Percentiles rank a stretch among this genome's conserved stretches.
These are phyloP conservation scores for Podaxis rugospora DNA, from an alignment of 768 basidiomycete genomes.

Conservation along the genomic window DNA sequence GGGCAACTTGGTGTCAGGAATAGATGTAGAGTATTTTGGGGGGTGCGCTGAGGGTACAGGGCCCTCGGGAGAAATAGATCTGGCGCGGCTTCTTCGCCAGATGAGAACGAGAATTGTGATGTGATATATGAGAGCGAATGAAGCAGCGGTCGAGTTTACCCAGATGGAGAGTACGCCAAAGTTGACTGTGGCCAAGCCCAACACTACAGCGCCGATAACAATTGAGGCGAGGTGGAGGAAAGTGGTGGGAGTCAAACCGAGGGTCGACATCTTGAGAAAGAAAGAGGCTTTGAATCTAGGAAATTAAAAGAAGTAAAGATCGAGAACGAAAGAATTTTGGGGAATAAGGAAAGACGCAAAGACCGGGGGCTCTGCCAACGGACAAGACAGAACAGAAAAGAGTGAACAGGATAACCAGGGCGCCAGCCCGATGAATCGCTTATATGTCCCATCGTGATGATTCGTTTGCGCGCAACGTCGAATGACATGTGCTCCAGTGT, in stretches of 20 bases:
- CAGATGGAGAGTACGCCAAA: conserved; percentile 24
- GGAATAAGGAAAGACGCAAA: background rate
- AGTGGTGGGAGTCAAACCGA: background rate
- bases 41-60: background rate
- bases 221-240: conserved; percentile 4
- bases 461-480: background rate
- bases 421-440: background rate
- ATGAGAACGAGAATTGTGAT: conserved; percentile 12
- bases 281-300: background rate
- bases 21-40: background rate
- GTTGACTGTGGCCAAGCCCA: conserved; percentile 20
- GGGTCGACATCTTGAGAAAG: background rate
- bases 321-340: background rate
- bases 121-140: conserved; percentile 20
- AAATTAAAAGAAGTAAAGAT: background rate
- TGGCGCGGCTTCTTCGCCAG: conserved; percentile 2
- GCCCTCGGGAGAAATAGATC: background rate
- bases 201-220: conserved; percentile 2
- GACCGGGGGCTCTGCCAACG: conserved; percentile 3
- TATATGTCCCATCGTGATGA: background rate
- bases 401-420: background rate
- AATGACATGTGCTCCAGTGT: background rate
- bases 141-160: conserved; percentile 19
- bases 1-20: background rate
- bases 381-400: background rate